Percentiles rank a stretch among this genome's conserved stretches.
Conservation (phyloP, 768 basidiomycete genomes). For the Auriscalpium microsporum region DNA sequence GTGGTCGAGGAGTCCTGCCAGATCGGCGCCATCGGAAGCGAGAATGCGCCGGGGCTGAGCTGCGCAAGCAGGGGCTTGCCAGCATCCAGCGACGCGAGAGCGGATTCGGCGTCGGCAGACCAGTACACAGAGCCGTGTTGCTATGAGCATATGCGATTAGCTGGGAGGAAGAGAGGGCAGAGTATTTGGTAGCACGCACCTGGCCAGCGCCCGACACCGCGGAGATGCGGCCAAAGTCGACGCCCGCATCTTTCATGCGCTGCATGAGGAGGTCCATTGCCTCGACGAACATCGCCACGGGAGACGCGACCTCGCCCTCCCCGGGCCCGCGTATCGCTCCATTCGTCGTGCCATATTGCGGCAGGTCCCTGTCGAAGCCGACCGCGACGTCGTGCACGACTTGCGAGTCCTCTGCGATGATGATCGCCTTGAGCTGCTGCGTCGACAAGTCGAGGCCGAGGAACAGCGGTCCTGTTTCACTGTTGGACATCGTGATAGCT, state of each 20-base stretch:
- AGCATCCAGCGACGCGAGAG: conserved; percentile 48
- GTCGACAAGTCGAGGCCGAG: conserved; percentile 85
- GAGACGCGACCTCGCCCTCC: conserved; percentile 69
- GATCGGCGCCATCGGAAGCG: conserved; percentile 61
- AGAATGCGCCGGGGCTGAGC: conserved; percentile 57
- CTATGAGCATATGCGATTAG: conserved; percentile 25
- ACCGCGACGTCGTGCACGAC: conserved; percentile 65
- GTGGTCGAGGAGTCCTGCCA: conserved; percentile 91
- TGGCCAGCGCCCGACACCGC: conserved; percentile 76
- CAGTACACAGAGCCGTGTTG: conserved; percentile 88
- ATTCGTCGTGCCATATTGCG: conserved; percentile 55
- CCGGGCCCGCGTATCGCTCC: conserved; percentile 59
- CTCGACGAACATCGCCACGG: conserved; percentile 79
- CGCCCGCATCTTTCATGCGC: conserved; percentile 47
- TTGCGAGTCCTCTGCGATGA: conserved; percentile 47
- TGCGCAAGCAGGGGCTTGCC: conserved; percentile 46
- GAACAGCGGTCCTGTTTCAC: conserved; percentile 33
- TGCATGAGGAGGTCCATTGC: conserved; percentile 73
- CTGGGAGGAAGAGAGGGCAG: neutral
- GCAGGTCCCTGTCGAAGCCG: conserved; percentile 74
- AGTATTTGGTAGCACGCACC: conserved; percentile 30
- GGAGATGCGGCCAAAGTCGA: conserved; percentile 48
- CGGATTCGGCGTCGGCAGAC: conserved; percentile 44
- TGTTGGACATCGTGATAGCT: conserved; percentile 1
- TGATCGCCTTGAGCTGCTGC: conserved; percentile 72